Evolutionary conservation across 1,139 yeast genomes (phyloP).

Genomic region (Nakaseomyces sp.): DNA sequence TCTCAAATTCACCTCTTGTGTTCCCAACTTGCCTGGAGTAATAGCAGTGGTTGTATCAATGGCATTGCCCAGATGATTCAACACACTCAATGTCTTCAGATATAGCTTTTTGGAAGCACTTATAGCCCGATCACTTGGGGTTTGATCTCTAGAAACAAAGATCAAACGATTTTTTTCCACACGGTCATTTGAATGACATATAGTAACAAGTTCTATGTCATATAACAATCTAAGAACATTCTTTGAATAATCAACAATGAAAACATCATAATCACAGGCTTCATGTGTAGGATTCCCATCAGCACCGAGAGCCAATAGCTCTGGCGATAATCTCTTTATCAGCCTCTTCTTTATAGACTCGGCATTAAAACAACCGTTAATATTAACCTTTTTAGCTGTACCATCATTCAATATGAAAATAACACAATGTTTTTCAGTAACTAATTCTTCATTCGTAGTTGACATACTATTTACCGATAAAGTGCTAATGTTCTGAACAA

Average conservation of each 20-base stretch:
- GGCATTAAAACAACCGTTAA: slow-evolving; percentile 75
- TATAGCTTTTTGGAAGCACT: slow-evolving; percentile 47
- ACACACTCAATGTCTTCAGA: slow-evolving; percentile 21
- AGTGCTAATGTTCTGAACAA: slow-evolving; percentile 22
- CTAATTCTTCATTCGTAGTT: slow-evolving; percentile 25
- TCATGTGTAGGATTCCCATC: slow-evolving; percentile 31
- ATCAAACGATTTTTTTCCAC: slow-evolving; percentile 66
- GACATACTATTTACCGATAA: slow-evolving; percentile 13
- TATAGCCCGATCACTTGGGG: slow-evolving; percentile 62
- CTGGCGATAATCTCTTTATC: slow-evolving; percentile 47
- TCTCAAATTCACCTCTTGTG: neutral
- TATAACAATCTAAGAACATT: slow-evolving; percentile 46
- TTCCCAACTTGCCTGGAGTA: neutral
- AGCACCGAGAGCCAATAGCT: slow-evolving; percentile 19
- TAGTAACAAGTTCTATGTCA: slow-evolving; percentile 74
- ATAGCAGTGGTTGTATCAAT: slow-evolving; percentile 2
- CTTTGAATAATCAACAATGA: slow-evolving; percentile 38
- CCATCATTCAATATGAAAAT: slow-evolving; percentile 74
- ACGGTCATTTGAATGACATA: slow-evolving; percentile 68
- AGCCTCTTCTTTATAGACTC: slow-evolving; percentile 68
- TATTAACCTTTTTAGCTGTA: slow-evolving; percentile 59
- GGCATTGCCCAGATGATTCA: slow-evolving; percentile 13
- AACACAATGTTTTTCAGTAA: slow-evolving; percentile 39
- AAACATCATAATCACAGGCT: slow-evolving; percentile 45
- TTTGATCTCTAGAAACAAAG: slow-evolving; percentile 53